A percentile compares a stretch with the other conserved stretches of the same genome.
phyloP scores from a whole-genome alignment of 768 basidiomycete species.

The Kwoniella mangroviensis region DNA sequence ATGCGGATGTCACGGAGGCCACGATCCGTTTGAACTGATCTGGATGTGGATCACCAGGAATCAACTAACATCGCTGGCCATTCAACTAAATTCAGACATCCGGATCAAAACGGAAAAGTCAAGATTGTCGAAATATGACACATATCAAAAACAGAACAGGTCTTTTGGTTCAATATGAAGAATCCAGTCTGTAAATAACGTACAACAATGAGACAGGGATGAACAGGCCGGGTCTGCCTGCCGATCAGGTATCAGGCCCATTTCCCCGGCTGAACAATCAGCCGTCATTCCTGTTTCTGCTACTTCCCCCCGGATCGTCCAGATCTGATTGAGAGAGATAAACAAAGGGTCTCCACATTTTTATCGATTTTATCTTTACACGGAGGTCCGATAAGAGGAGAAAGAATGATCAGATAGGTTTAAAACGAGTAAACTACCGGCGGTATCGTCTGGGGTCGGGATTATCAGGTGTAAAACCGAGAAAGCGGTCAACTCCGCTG shows the following conservation, averaged over 20 bases:
- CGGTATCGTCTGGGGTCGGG: slow-evolving; percentile 7
- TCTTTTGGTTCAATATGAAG: no score
- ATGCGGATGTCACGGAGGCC: no score
- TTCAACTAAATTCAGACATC: no score
- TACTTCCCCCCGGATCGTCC: background rate
- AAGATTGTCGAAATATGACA: no score
- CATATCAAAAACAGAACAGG: no score
- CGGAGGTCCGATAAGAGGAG: slow-evolving; percentile 7
- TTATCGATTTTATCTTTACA: background rate
- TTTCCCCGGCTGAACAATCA: background rate
- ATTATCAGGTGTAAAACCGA: slow-evolving; percentile 1
- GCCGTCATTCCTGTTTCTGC: background rate
- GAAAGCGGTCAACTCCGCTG: slow-evolving; percentile 4
- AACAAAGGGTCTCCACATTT: background rate
- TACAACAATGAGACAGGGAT: no score
- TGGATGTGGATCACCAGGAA: no score
- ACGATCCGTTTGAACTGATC: no score
- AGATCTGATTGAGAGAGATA: background rate
- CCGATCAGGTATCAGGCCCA: background rate
- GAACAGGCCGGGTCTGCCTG: background rate
- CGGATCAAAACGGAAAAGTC: no score
- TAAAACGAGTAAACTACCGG: slow-evolving; percentile 5
- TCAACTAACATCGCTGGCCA: no score
- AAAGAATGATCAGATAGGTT: background rate
- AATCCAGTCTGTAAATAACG: no score